phyloP scores from a whole-genome alignment of 75 land plant genomes.

The Cupressus sempervirens region DNA sequence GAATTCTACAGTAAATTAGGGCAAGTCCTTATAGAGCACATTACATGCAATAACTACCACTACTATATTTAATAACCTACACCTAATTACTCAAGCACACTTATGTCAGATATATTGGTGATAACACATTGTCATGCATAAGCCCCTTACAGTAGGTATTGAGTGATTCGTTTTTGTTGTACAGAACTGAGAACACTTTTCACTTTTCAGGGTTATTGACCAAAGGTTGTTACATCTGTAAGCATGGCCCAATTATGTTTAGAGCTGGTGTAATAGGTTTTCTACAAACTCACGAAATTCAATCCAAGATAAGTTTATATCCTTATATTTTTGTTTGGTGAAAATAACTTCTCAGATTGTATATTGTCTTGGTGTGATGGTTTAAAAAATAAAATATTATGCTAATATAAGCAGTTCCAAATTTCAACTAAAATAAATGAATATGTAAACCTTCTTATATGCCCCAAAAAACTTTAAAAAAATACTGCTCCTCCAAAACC shows the following conservation, averaged over 20 bases:
- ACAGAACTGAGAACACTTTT: no score
- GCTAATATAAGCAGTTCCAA: not conserved
- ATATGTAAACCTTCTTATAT: not conserved
- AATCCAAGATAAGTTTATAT: no score
- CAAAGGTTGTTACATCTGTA: not conserved
- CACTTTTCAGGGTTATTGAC: not conserved
- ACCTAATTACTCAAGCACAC: no score
- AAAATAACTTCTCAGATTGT: no score
- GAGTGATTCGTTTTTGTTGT: not conserved
- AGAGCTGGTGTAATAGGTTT: not conserved
- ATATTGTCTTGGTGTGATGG: not conserved
- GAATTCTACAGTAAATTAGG: no score
- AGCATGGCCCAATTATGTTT: not conserved
- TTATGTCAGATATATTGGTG: no score
- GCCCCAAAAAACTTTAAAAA: not conserved
- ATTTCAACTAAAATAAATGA: not conserved
- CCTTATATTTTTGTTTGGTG: no score
- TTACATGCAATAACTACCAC: no score
- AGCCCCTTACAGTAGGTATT: not conserved
- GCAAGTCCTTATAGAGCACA: no score
- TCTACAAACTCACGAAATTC: no score
- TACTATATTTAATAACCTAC: no score
- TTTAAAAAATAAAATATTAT: not conserved
- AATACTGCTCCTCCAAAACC: not conserved
- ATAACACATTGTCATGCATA: not conserved